These are phyloP conservation scores for Coniosporium tulheliwenetii DNA, from an alignment of 2,329 filamentous ascomycete genomes.

Conservation along the genomic window DNA sequence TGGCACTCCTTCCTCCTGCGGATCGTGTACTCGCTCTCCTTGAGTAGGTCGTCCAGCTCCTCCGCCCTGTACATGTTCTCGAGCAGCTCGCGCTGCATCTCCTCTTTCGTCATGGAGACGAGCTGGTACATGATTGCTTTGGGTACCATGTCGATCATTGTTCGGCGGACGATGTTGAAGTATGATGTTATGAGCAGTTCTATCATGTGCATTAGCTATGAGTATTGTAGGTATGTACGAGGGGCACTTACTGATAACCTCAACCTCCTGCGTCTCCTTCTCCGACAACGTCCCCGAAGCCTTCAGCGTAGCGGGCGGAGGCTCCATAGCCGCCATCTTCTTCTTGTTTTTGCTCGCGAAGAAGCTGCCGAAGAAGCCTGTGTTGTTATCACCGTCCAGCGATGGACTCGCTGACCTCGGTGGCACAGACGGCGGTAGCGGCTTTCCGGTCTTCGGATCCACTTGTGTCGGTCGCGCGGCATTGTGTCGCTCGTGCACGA, in stretches of 20 bases:
- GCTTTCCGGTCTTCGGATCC: slow-evolving; percentile 97
- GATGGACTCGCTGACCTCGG: slow-evolving; percentile 63
- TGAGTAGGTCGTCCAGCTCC: slow-evolving; percentile 83
- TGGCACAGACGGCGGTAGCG: slow-evolving; percentile 53
- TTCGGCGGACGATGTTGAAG: slow-evolving; percentile 94
- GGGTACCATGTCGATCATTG: slow-evolving; percentile 99
- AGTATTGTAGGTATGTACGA: neutral
- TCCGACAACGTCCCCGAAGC: slow-evolving; percentile 87
- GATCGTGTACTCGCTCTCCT: slow-evolving; percentile 95
- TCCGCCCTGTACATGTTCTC: slow-evolving; percentile 94
- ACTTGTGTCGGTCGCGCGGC: slow-evolving; percentile 78
- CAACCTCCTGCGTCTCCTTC: slow-evolving; percentile 87
- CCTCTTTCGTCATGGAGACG: slow-evolving; percentile 92
- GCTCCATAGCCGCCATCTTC: slow-evolving; percentile 99
- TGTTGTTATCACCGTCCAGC: slow-evolving; percentile 45
- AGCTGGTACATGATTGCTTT: slow-evolving; percentile 98
- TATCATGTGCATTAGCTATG: slow-evolving; percentile 18
- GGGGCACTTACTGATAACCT: slow-evolving; percentile 74
- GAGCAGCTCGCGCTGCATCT: slow-evolving; percentile 94
- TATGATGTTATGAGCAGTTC: slow-evolving; percentile 93
- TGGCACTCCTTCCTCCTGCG: slow-evolving; percentile 93
- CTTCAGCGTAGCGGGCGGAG: slow-evolving; percentile 83
- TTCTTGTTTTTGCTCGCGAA: slow-evolving; percentile 99
- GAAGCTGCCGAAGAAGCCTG: slow-evolving; percentile 94
- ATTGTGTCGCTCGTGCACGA: slow-evolving; percentile 85